Conservation (phyloP, 1,284 basidiomycete genomes). For the Inonotus hispidus region DNA sequence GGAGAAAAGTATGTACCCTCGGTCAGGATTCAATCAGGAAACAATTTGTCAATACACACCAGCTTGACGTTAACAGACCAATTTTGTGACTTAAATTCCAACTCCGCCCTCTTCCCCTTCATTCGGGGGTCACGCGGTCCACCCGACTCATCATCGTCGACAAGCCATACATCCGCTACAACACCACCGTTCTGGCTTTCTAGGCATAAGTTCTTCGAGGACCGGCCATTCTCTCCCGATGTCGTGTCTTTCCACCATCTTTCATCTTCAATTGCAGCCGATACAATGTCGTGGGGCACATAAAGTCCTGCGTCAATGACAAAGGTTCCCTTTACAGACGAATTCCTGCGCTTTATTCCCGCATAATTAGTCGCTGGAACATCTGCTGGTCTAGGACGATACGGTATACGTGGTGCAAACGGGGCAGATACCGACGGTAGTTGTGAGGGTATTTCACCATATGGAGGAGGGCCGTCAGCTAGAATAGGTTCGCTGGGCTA, state of each 20-base stretch:
- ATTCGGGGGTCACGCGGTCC: neutral
- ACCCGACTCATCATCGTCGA: neutral
- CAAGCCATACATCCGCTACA: neutral
- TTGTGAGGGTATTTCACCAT: neutral
- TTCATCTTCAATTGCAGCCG: neutral
- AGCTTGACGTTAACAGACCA: neutral
- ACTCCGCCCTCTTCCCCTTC: neutral
- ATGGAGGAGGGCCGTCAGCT: neutral
- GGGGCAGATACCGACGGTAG: neutral
- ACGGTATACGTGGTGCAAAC: neutral
- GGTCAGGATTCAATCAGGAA: neutral
- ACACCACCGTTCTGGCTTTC: neutral
- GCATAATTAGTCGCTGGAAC: conserved; percentile 5
- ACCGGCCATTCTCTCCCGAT: neutral
- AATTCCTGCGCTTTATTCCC: conserved; percentile 7
- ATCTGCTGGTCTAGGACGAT: neutral
- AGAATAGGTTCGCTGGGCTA: neutral
- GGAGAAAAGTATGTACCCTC: neutral
- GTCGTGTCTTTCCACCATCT: neutral
- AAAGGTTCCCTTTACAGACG: conserved; percentile 10
- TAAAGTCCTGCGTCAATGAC: conserved; percentile 15
- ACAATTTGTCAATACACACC: neutral
- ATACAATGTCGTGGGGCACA: conserved; percentile 8
- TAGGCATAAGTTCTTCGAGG: conserved; percentile 5
- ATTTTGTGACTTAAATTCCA: neutral